Percentiles rank a stretch among this genome's conserved stretches.
phyloP scores from a whole-genome alignment of 1,139 yeast species.

The Saccharomyces hybrid region DNA sequence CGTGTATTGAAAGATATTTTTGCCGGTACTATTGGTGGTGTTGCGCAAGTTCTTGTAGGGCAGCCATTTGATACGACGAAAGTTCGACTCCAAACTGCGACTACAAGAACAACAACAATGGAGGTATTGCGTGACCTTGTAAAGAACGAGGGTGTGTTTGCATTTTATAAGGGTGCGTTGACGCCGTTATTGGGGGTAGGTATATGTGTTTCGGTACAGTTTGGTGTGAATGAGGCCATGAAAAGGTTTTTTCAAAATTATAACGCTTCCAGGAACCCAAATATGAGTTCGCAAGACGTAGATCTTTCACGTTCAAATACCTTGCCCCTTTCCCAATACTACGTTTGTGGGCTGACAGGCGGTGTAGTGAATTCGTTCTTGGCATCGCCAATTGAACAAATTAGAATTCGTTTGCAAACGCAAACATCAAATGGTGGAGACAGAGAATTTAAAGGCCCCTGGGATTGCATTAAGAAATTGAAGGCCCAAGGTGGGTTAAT shows the following conservation, averaged over 20 bases:
- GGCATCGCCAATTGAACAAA: slow-evolving; percentile 89
- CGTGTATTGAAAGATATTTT: slow-evolving; percentile 44
- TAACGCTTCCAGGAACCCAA: slow-evolving; percentile 31
- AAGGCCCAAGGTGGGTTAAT: slow-evolving; percentile 56
- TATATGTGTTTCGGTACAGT: slow-evolving; percentile 81
- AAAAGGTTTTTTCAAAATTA: slow-evolving; percentile 48
- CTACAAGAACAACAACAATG: slow-evolving; percentile 57
- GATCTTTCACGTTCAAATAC: slow-evolving; percentile 22
- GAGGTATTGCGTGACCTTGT: slow-evolving; percentile 67
- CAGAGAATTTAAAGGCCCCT: slow-evolving; percentile 61
- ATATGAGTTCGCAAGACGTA: neutral
- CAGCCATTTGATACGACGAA: slow-evolving; percentile 91
- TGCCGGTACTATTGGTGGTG: slow-evolving; percentile 86
- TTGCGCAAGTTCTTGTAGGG: slow-evolving; percentile 82
- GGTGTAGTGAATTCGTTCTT: slow-evolving; percentile 83
- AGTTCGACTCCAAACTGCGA: slow-evolving; percentile 77
- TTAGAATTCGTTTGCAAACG: slow-evolving; percentile 83
- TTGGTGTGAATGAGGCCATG: slow-evolving; percentile 90
- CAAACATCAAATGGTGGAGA: slow-evolving; percentile 45
- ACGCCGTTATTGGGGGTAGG: slow-evolving; percentile 90
- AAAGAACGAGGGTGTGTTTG: slow-evolving; percentile 67
- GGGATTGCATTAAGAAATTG: slow-evolving; percentile 63
- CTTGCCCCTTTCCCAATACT: slow-evolving; percentile 51
- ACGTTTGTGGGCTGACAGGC: slow-evolving; percentile 76
- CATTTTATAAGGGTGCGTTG: slow-evolving; percentile 84